A percentile compares a stretch with the other conserved stretches of the same genome.
phyloP scores from a whole-genome alignment of 768 basidiomycete species.

The Cytidiella melzeri region DNA sequence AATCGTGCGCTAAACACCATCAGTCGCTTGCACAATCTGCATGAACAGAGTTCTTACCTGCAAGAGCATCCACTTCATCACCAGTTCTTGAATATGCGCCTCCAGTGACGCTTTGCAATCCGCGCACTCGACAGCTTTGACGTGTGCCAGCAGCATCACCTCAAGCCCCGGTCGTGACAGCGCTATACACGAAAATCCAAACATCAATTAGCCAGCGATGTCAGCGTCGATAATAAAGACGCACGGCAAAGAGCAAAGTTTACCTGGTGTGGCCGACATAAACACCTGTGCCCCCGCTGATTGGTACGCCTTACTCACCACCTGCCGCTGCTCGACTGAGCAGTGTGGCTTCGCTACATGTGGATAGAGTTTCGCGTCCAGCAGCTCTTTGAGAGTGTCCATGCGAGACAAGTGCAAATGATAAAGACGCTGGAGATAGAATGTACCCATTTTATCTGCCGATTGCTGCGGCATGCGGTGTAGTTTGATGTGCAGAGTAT shows the following conservation, averaged over 20 bases:
- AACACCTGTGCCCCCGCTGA: neutral
- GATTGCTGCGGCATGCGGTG: constrained; percentile 66
- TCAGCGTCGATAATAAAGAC: neutral
- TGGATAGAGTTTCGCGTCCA: constrained; percentile 66
- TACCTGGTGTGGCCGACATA: neutral
- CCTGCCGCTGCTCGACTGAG: constrained; percentile 45
- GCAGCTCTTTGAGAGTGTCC: constrained; percentile 74
- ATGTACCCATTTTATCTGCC: too few relatives aligned
- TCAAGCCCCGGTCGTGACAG: neutral
- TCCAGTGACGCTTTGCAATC: neutral
- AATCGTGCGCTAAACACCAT: too few relatives aligned
- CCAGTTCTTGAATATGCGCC: neutral
- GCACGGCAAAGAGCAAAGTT: neutral
- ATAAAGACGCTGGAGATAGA: constrained; percentile 76
- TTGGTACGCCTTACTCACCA: neutral
- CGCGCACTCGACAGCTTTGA: neutral
- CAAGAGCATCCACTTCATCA: neutral
- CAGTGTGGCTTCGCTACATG: constrained; percentile 64
- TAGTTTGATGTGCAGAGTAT: too few relatives aligned
- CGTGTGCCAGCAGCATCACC: neutral
- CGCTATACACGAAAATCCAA: neutral
- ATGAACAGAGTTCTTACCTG: neutral
- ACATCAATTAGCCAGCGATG: neutral
- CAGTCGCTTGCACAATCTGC: too few relatives aligned
- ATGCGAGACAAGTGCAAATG: constrained; percentile 77